phyloP scores from a whole-genome alignment of 2,329 filamentous ascomycete genomes.

The Sporothrix protearum region DNA sequence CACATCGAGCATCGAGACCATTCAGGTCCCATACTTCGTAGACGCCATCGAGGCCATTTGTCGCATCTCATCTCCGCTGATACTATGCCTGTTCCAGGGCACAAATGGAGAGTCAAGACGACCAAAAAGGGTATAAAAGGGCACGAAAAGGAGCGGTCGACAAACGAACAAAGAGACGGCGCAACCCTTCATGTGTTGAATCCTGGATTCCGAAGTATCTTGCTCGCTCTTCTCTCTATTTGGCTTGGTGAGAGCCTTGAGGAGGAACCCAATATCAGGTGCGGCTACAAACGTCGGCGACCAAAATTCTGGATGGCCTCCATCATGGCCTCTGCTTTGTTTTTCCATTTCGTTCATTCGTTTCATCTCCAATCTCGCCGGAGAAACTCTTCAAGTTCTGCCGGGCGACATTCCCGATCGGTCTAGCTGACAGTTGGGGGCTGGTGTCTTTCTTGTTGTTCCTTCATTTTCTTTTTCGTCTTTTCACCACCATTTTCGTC shows the following conservation, averaged over 20 bases:
- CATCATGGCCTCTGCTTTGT: background rate
- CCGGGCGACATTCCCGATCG: background rate
- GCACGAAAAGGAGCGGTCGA: background rate
- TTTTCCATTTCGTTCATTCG: background rate
- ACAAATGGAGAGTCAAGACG: background rate
- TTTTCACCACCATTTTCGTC: background rate
- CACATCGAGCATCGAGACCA: background rate
- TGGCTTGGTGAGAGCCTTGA: background rate
- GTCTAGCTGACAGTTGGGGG: background rate
- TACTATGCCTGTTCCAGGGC: background rate
- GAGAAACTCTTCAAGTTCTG: background rate
- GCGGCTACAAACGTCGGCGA: background rate
- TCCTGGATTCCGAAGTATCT: background rate
- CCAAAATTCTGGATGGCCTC: background rate
- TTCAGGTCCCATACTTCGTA: background rate
- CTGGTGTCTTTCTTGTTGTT: background rate
- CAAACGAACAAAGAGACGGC: background rate
- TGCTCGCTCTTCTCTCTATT: background rate
- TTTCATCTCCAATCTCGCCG: too few species aligned
- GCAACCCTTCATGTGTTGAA: background rate
- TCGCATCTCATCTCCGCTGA: background rate
- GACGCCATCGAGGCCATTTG: background rate
- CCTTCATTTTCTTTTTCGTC: slow-evolving; percentile 3
- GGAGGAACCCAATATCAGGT: background rate
- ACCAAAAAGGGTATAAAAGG: background rate